Evolutionary conservation across 2,329 filamentous ascomycete species (phyloP).

Genomic region (Metarhizium anisopliae): DNA sequence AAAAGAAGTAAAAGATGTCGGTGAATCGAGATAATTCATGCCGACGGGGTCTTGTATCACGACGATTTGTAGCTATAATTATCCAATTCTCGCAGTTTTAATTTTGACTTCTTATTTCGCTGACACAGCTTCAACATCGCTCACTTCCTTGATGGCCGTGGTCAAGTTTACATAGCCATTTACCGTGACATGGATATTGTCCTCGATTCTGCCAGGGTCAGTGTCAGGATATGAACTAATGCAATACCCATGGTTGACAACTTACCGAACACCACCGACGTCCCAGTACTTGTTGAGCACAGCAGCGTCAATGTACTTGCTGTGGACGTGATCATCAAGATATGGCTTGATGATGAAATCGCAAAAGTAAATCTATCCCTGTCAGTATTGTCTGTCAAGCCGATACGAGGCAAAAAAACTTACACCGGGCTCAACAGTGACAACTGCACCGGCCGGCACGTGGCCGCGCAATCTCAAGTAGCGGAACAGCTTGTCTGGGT

Average conservation of each 20-base stretch:
- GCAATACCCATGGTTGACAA: constrained; percentile 4
- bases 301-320: constrained; percentile 64
- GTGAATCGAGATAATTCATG: not conserved
- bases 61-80: not conserved
- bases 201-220: constrained; percentile 42
- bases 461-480: constrained; percentile 74
- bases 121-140: constrained; percentile 44
- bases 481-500: constrained; percentile 75
- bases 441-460: constrained; percentile 69
- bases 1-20: not conserved
- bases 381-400: constrained; percentile 3
- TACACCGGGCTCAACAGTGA: constrained; percentile 91
- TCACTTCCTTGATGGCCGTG: constrained; percentile 58
- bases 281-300: constrained; percentile 75
- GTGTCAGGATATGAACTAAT: not conserved
- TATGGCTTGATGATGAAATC: constrained; percentile 79
- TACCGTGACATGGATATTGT: constrained; percentile 64
- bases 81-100: not conserved
- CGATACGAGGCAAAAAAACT: constrained; percentile 20
- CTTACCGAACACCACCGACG: constrained; percentile 63
- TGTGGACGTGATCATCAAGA: constrained; percentile 60
- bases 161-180: constrained; percentile 65
- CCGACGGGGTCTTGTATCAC: not conserved
- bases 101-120: constrained; percentile 3
- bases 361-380: constrained; percentile 73